Conservation (phyloP, 2,329 filamentous ascomycete species). For the Dothiorella sarmentorum region DNA sequence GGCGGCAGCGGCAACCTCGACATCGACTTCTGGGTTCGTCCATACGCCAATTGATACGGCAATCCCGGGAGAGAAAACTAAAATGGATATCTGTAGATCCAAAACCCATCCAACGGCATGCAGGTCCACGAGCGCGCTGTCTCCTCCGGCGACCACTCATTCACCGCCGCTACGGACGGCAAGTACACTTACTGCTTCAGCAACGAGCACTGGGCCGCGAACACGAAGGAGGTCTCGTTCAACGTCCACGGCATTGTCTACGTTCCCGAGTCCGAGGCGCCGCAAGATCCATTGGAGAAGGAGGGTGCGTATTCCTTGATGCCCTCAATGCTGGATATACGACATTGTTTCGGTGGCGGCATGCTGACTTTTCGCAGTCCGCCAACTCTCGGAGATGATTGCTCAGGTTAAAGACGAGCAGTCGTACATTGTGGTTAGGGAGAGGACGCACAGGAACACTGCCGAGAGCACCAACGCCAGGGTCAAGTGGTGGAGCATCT, state of each 20-base stretch:
- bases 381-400: conserved; percentile 77
- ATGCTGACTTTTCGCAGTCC: conserved; percentile 55
- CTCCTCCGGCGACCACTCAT: conserved; percentile 89
- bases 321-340: conserved; percentile 10
- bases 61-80: neutral
- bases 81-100: conserved; percentile 55
- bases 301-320: conserved; percentile 61
- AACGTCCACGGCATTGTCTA: conserved; percentile 99
- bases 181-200: conserved; percentile 98
- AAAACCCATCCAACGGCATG: conserved; percentile 71
- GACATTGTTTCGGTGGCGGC: neutral
- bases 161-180: conserved; percentile 79
- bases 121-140: conserved; percentile 76
- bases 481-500: conserved; percentile 99
- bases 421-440: conserved; percentile 90
- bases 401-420: conserved; percentile 96
- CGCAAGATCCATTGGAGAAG: conserved; percentile 81
- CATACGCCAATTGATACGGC: conserved; percentile 13
- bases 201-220: conserved; percentile 96
- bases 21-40: conserved; percentile 92
- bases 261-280: conserved; percentile 80
- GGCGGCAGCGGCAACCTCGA: conserved; percentile 91
- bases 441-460: conserved; percentile 92
- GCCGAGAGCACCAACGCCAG: conserved; percentile 96
- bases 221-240: conserved; percentile 97